Evolutionary conservation across 768 basidiomycete genomes (phyloP).

Genomic region (Rubroboletus pulcherrimus): DNA sequence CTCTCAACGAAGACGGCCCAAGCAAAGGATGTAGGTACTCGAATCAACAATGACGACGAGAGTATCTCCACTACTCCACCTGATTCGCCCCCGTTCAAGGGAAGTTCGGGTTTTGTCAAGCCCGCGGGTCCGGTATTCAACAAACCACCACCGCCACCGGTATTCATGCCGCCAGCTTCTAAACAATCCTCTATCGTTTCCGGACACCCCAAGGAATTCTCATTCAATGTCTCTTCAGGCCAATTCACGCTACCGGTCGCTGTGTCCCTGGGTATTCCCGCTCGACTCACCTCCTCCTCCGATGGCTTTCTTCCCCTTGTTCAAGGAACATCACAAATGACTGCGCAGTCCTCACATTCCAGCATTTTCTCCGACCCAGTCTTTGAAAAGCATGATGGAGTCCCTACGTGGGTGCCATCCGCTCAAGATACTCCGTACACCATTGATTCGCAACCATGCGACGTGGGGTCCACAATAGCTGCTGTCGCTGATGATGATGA

Average conservation of each 20-base stretch:
- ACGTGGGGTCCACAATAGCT: neutral
- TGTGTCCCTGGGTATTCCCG: conserved; percentile 43
- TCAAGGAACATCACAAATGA: conserved; percentile 32
- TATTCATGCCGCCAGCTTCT: conserved; percentile 25
- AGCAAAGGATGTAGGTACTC: conserved; percentile 2
- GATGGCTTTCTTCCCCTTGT: conserved; percentile 15
- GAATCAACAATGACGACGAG: conserved; percentile 19
- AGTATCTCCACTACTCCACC: conserved; percentile 57
- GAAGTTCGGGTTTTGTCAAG: conserved; percentile 25
- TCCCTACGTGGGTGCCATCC: conserved; percentile 52
- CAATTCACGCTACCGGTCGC: conserved; percentile 43
- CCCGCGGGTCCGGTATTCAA: conserved; percentile 55
- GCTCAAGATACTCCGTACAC: conserved; percentile 61
- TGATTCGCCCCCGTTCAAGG: conserved; percentile 45
- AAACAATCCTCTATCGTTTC: conserved; percentile 9
- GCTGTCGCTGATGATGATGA: conserved; percentile 38
- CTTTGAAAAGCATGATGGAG: conserved; percentile 45
- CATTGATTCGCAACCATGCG: conserved; percentile 34
- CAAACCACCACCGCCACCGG: conserved; percentile 39
- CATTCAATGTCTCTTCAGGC: conserved; percentile 35
- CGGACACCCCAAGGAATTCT: conserved; percentile 27
- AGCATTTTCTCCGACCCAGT: conserved; percentile 48
- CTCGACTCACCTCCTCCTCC: conserved; percentile 30
- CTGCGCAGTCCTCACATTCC: conserved; percentile 53
- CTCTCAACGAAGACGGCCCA: conserved; percentile 20